Conservation (phyloP, 495 filamentous ascomycete species). For the Xylaria bambusicola region DNA sequence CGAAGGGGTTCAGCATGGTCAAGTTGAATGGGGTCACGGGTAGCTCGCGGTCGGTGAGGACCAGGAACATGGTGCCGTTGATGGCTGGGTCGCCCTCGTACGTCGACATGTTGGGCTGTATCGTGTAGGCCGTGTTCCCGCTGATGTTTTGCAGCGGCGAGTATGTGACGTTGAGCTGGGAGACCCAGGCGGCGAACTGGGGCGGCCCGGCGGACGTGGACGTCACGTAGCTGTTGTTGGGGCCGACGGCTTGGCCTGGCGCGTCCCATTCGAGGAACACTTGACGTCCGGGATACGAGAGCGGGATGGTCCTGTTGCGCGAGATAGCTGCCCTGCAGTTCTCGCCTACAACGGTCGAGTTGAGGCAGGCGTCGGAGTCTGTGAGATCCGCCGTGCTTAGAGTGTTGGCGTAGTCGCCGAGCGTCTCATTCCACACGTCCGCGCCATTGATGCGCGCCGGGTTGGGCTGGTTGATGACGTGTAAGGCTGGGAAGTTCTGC, state of each 20-base stretch:
- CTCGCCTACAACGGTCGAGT: slow-evolving; percentile 50
- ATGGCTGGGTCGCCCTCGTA: slow-evolving; percentile 68
- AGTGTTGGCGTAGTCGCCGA: slow-evolving; percentile 49
- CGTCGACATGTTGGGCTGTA: slow-evolving; percentile 66
- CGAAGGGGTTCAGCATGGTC: slow-evolving; percentile 70
- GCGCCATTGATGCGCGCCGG: slow-evolving; percentile 60
- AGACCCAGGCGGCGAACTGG: slow-evolving; percentile 72
- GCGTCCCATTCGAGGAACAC: slow-evolving; percentile 73
- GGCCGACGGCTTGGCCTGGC: slow-evolving; percentile 70
- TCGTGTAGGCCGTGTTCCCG: slow-evolving; percentile 61
- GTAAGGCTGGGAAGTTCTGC: slow-evolving; percentile 84
- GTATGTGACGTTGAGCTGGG: slow-evolving; percentile 86
- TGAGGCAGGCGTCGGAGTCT: slow-evolving; percentile 50
- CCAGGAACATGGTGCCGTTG: slow-evolving; percentile 80
- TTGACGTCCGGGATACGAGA: slow-evolving; percentile 75
- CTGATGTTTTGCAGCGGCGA: slow-evolving; percentile 61
- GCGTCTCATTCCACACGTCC: slow-evolving; percentile 57
- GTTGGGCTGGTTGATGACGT: slow-evolving; percentile 78
- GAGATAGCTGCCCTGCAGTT: slow-evolving; percentile 65
- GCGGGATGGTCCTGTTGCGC: slow-evolving; percentile 64
- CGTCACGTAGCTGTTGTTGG: slow-evolving; percentile 81
- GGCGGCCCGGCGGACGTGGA: slow-evolving; percentile 58
- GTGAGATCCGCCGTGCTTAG: slow-evolving; percentile 40
- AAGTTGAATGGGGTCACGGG: slow-evolving; percentile 78
- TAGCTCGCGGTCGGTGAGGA: slow-evolving; percentile 69